Evolutionary conservation across 1,139 yeast genomes (phyloP), one percentile per base, ranked within the genome.

Genomic region (Diutina mesorugosa): DNA sequence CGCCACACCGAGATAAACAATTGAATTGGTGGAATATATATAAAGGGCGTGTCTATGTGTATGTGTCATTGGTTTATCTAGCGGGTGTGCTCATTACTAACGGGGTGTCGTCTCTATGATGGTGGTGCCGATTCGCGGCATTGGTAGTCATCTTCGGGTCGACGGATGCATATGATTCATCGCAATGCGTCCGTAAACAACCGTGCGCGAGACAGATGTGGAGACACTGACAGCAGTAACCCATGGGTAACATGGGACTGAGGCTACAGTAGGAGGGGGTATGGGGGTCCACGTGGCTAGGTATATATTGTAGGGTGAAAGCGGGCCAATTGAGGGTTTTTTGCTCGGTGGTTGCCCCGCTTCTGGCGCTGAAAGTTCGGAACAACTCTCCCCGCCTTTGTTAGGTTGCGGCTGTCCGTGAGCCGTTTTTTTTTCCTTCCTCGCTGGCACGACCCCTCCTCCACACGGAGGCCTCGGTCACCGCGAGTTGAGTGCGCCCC

Each of bases 121-220:
- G 3, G 46, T n/a, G 16, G 14, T 45, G 35, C 30, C 51, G 51
- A 47, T 35, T 35, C 41, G 41, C 41, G 41, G 41, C 41, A 35
- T 35, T 35, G 41, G 41, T 35, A 35, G 51, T 47, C 51, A 47
- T 47, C 51, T 7, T 47, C 51, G 51, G 51, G 51, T 47, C 1
- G 51, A 16, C 51, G 51, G 51, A 47, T 47, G 51, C 51, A 47
- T 47, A 47, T 47, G 51, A 47, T 47, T 47, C 35, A 35, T 35
- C 41, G 41, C 41, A 10, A 6, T 35, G 41, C 41, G n/a, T 35
- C 41, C 41, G 41, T 35, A 35, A 35, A 35, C 41, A 35, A 35
- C 41, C 41, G 41, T 35, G 41, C 41, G 41, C 41, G 41, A 35
- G 10, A 35, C 12, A 32, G 41, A 35, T 35, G 41, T 35, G 41